These are phyloP conservation scores for Cercophora scortea DNA, from an alignment of 495 filamentous ascomycete species.

Conservation along the genomic window DNA sequence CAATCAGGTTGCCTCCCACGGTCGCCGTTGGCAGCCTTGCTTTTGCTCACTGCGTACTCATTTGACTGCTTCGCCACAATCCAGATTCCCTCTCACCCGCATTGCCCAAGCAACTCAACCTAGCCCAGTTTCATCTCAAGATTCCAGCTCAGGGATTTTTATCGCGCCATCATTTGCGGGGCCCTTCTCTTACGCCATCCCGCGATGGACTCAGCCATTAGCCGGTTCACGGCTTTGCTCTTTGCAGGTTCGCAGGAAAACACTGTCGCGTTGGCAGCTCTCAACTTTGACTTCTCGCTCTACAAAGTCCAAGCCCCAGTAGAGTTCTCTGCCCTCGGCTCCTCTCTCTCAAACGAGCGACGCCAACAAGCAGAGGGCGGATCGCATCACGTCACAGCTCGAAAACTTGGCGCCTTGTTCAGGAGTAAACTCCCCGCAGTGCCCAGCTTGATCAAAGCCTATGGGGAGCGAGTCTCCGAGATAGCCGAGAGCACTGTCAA, in stretches of 20 bases:
- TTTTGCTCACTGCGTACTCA: too few species aligned
- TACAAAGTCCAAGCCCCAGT: slow-evolving; percentile 22
- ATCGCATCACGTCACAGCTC: slow-evolving; percentile 18
- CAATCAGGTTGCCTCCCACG: too few species aligned
- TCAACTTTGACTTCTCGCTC: slow-evolving; percentile 26
- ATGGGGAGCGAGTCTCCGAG: slow-evolving; percentile 32
- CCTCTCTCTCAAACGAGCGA: slow-evolving; percentile 11
- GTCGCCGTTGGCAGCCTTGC: too few species aligned
- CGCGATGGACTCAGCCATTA: too few species aligned
- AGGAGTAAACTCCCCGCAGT: slow-evolving; percentile 18
- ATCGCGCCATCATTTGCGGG: too few species aligned
- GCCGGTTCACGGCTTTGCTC: too few species aligned
- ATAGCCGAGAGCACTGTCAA: slow-evolving; percentile 6
- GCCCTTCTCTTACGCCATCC: too few species aligned
- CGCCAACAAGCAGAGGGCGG: slow-evolving; percentile 22
- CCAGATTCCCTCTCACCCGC: too few species aligned
- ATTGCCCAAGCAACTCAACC: too few species aligned
- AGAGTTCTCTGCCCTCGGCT: slow-evolving; percentile 21
- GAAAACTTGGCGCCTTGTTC: slow-evolving; percentile 25
- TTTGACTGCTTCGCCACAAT: too few species aligned
- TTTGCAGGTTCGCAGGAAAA: not conserved
- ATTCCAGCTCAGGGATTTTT: too few species aligned
- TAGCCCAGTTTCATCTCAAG: too few species aligned
- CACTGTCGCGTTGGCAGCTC: not conserved
- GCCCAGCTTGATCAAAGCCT: slow-evolving; percentile 26